phyloP scores from a whole-genome alignment of 345 rosid species.

The Gossypium arboreum region DNA sequence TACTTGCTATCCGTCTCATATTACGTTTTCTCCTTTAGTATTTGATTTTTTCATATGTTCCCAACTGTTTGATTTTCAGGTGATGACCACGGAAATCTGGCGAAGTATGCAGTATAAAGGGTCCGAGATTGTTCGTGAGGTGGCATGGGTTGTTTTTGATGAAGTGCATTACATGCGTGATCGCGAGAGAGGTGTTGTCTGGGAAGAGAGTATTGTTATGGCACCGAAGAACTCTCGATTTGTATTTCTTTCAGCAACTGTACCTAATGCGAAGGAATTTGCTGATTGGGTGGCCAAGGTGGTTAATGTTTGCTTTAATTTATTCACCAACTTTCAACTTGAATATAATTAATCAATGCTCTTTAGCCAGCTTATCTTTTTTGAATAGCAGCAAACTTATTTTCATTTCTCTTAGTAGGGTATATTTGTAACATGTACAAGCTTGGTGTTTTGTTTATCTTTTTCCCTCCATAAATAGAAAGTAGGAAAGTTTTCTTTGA shows the following conservation, averaged over 20 bases:
- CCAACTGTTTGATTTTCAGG: slow-evolving; percentile 45
- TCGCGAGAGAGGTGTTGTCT: slow-evolving; percentile 94
- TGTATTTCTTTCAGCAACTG: slow-evolving; percentile 96
- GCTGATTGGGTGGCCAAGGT: slow-evolving; percentile 99
- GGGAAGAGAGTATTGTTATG: slow-evolving; percentile 99
- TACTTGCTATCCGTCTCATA: neutral
- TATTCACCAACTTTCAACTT: neutral
- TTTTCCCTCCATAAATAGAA: no score
- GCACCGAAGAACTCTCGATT: slow-evolving; percentile 90
- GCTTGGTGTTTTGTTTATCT: neutral
- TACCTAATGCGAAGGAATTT: slow-evolving; percentile 98
- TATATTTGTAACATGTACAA: neutral
- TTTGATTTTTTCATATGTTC: slow-evolving; percentile 14
- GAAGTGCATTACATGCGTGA: slow-evolving; percentile 99
- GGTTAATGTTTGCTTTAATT: slow-evolving; percentile 7
- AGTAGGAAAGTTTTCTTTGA: neutral
- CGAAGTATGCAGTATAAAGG: slow-evolving; percentile 98
- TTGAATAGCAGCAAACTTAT: neutral
- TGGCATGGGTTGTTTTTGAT: slow-evolving; percentile 96
- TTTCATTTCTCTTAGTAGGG: neutral
- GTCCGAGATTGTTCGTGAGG: slow-evolving; percentile 87
- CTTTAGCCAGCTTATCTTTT: neutral
- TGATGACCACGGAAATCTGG: slow-evolving; percentile 99
- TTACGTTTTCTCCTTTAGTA: neutral
- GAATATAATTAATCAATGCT: neutral